A percentile compares a stretch with the other conserved stretches of the same genome.
Evolutionary conservation across 352 stramenopile genomes (phyloP).

Genomic region (Blastocystis sp.): DNA sequence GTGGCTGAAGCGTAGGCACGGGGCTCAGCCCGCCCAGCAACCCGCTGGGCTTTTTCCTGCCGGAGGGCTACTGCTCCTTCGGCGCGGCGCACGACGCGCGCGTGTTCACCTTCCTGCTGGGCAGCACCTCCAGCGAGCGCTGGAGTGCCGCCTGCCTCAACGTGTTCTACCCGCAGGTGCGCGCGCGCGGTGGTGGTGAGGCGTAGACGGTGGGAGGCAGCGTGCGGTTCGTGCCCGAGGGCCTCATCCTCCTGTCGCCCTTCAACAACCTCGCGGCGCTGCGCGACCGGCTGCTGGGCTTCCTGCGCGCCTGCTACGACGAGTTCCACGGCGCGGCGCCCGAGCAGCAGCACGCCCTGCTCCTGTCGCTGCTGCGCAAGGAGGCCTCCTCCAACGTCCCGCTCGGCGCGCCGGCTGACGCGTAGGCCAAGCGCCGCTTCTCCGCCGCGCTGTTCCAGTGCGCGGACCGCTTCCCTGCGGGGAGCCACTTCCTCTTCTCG

Average conservation of each 20-base stretch:
- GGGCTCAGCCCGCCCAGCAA: neutral
- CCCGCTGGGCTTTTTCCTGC: constrained; percentile 35
- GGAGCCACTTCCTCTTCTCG: neutral
- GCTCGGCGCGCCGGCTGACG: neutral
- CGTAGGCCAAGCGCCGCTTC: constrained; percentile 8
- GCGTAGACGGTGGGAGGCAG: neutral
- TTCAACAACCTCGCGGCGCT: constrained; percentile 42
- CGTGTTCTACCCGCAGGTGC: constrained; percentile 31
- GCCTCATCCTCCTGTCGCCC: constrained; percentile 51
- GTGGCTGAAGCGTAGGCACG: neutral
- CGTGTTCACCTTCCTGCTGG: constrained; percentile 43
- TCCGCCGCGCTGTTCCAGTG: constrained; percentile 16
- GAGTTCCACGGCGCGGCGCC: neutral
- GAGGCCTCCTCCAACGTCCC: neutral
- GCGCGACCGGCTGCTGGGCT: neutral
- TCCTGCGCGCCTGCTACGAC: neutral
- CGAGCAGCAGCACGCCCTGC: neutral
- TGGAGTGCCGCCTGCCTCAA: constrained; percentile 49
- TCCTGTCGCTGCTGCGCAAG: neutral
- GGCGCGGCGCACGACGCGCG: neutral
- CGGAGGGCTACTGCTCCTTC: constrained; percentile 60
- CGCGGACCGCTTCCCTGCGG: neutral
- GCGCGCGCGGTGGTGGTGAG: neutral
- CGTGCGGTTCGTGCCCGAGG: constrained; percentile 37
- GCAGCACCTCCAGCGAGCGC: constrained; percentile 23